Base-by-base conservation (phyloP, 371 early-diverging fungal genomes). In the Basidiobolus meristosporus region DNA sequence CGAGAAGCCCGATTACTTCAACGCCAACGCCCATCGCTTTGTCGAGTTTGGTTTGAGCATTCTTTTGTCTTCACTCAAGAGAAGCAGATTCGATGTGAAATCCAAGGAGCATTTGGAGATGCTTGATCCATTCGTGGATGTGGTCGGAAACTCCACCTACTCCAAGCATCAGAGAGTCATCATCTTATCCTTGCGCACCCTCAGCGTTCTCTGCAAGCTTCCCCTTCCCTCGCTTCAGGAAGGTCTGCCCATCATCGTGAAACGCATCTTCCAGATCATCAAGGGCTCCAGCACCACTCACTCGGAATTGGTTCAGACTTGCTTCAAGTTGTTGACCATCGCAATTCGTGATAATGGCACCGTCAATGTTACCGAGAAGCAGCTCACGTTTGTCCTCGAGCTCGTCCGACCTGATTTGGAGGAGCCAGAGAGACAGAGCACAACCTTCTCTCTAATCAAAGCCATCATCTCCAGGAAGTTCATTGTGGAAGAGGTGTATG, bases 41-140 rank as follows among this genome's bases (percentile, higher is more conserved):
- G 82, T 90, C 32, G 78, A 80, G 42, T 92, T 97, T 68, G 96
- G 96, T 3, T 54, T 95, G 12, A 63, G 68, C 18, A 57, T 92
- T 14, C 57, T 82, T 40, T 60, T 76, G 11, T 60, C 77, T 0
- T 68, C 75, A 1, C 50, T 88, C 33, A 69, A 65, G 41, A 68
- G 73, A 41, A 72, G 71, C 46, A 68, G 70, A 45, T 68, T 87
- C 41, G 63, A 73, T 46, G 17, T 53, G 1, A 54, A 53, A 5
- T 52, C 63, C 4, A 37, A 53, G 0, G 68, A 67, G 20, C 69
- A 81, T 33, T 36, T 73, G 23, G 50, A 59, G 0, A 63, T 87
- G 52, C 47, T 93, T 31, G 75, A 82, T 48, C 76, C 82, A 3
- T 69, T 93, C 32, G 77, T 93, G 3, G 65, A 70, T 23, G 56